Percentiles rank a stretch among this genome's conserved stretches.
These are phyloP conservation scores for Starmera pachycereana DNA, from an alignment of 805 yeast species.

Conservation along the genomic window DNA sequence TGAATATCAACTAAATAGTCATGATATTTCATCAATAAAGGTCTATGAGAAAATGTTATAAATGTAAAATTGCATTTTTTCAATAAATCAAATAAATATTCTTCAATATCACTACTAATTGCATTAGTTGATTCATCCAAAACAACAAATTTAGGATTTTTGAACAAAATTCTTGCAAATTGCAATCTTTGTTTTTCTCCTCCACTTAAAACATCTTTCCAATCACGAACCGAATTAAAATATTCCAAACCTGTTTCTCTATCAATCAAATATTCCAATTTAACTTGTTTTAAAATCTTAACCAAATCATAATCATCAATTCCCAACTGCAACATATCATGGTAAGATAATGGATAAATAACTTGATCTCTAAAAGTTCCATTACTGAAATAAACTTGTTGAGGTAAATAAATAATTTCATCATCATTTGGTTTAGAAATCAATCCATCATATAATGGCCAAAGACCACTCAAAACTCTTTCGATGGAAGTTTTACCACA, in stretches of 20 bases:
- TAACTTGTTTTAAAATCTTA: conserved; percentile 62
- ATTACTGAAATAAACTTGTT: conserved; percentile 70
- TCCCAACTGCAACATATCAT: conserved; percentile 67
- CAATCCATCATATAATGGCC: conserved; percentile 85
- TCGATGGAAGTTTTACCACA: conserved; percentile 84
- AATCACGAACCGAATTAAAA: conserved; percentile 42
- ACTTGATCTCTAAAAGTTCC: conserved; percentile 89
- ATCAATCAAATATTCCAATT: conserved; percentile 66
- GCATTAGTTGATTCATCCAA: conserved; percentile 95
- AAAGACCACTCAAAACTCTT: conserved; percentile 73
- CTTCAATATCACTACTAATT: conserved; percentile 83
- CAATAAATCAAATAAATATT: conserved; percentile 67
- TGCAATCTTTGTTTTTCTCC: conserved; percentile 90
- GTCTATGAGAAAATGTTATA: conserved; percentile 77
- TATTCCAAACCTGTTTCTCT: conserved; percentile 45
- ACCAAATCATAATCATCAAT: conserved; percentile 58
- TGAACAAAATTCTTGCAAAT: conserved; percentile 78
- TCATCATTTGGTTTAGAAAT: conserved; percentile 65
- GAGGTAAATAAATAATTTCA: conserved; percentile 74
- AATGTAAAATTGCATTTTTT: conserved; percentile 62
- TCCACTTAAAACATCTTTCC: conserved; percentile 93
- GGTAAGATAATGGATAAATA: conserved; percentile 74
- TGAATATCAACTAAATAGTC: conserved; percentile 63
- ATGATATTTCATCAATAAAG: conserved; percentile 76
- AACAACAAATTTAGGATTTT: conserved; percentile 70